Base-by-base conservation (phyloP, 2,329 filamentous ascomycete genomes). In the Furcasterigmium furcatum region DNA sequence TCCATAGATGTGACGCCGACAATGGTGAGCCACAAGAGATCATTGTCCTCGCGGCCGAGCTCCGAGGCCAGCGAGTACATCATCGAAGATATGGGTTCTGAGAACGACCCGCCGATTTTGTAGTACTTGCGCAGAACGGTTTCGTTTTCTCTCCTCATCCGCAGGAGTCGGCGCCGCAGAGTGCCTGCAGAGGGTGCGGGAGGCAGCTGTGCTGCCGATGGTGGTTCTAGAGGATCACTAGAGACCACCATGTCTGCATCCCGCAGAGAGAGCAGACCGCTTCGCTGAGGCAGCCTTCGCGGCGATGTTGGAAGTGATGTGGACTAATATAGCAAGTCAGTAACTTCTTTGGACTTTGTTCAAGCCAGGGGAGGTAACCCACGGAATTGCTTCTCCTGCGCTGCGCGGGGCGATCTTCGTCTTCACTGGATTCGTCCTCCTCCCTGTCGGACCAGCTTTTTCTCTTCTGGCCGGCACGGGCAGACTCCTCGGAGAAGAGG, bases 1-100 rank as follows among this genome's bases (percentile, higher is more conserved):
- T 96, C 91, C 67, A 95, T 85, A 14, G 91, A 95, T n/a, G 88
- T 91, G 29, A 96, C 89, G 6, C 94, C 94, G 21, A 99, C 89
- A 58, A 97, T 96, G 6, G 91, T 84, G 47, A 96, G 78, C 94
- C 94, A 99, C 13, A 99, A 76, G 19, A 97, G 75, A 58, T 99
- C 91, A 58, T 97, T 99, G 64, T 97, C 92, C 73, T 97, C 94
- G 44, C 91, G 87, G 51, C 94, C 94, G 7, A 99, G 80, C 60
- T 97, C 94, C 2, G 91, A 96, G 2, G 92, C 94, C 13, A 99
- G 76, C 1, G 91, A 95, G 66, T 97, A 99, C 60, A 96, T 81
- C 70, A 97, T 85, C 1, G 91, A 95, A 0, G 91, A 94, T 45
- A 97, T 88, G 1, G 94, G 94, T 62, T 99, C 94, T 0, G 92